These are phyloP conservation scores for Hymenoscyphus albidus DNA, from an alignment of 2,329 filamentous ascomycete genomes.

Conservation along the genomic window DNA sequence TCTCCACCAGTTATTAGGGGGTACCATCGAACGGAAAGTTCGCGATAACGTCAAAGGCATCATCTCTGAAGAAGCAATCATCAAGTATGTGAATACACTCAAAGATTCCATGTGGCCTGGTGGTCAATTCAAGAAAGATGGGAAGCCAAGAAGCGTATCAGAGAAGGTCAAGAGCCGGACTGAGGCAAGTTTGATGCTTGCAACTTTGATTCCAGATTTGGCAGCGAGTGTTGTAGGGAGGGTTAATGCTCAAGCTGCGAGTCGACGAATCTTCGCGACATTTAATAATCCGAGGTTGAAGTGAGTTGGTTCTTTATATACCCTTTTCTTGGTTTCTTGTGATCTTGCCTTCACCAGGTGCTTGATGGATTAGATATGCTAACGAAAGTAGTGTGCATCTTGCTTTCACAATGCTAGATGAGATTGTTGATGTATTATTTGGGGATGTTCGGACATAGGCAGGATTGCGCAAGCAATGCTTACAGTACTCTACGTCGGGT, in stretches of 20 bases:
- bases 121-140: conserved; percentile 50
- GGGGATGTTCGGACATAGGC: conserved; percentile 28
- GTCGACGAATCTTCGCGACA: conserved; percentile 81
- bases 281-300: conserved; percentile 90
- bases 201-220: conserved; percentile 84
- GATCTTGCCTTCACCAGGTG: too few species aligned
- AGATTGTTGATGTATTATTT: conserved; percentile 36
- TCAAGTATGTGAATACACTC: conserved; percentile 71
- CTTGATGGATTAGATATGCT: conserved; percentile 5
- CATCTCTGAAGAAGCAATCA: conserved; percentile 71
- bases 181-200: conserved; percentile 85
- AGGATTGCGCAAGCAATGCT: neutral
- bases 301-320: conserved; percentile 48
- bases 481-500: neutral
- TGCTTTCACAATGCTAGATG: conserved; percentile 37
- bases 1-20: conserved; percentile 88
- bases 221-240: conserved; percentile 90
- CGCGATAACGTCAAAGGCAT: conserved; percentile 75
- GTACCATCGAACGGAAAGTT: conserved; percentile 93
- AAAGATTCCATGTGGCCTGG: conserved; percentile 78
- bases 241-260: conserved; percentile 85
- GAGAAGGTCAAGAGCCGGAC: conserved; percentile 79
- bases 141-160: conserved; percentile 56
- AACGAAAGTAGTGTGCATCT: conserved; percentile 34
- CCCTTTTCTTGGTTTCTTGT: neutral